Evolutionary conservation across 2,329 filamentous ascomycete species (phyloP).

Genomic region (Diaporthe aspalathi): DNA sequence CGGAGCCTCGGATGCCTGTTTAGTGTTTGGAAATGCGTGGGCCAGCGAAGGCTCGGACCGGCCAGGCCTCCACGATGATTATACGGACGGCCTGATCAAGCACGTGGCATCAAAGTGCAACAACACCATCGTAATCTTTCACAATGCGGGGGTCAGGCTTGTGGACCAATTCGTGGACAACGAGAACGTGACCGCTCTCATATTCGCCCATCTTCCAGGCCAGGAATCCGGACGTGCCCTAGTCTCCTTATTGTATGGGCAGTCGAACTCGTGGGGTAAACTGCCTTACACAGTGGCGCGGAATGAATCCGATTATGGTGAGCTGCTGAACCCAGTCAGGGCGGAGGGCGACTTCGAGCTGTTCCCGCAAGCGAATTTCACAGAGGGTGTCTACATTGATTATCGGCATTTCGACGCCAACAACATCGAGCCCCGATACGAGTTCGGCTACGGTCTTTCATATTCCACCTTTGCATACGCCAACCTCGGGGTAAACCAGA

Average conservation of each 20-base stretch:
- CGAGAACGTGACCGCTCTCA: slow-evolving; percentile 71
- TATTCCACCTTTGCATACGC: slow-evolving; percentile 66
- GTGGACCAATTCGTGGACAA: slow-evolving; percentile 73
- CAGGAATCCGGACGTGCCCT: slow-evolving; percentile 70
- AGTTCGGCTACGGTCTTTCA: slow-evolving; percentile 67
- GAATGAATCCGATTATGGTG: slow-evolving; percentile 66
- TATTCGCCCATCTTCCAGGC: slow-evolving; percentile 74
- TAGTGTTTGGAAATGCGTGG: slow-evolving; percentile 75
- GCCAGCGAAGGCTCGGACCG: slow-evolving; percentile 79
- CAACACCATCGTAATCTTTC: slow-evolving; percentile 73
- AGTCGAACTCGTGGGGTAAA: slow-evolving; percentile 66
- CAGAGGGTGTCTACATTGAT: slow-evolving; percentile 64
- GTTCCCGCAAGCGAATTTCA: slow-evolving; percentile 64
- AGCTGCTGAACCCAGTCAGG: slow-evolving; percentile 52
- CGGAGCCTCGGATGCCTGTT: slow-evolving; percentile 69
- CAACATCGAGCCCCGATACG: slow-evolving; percentile 62
- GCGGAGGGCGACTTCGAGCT: slow-evolving; percentile 63
- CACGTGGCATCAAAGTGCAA: slow-evolving; percentile 69
- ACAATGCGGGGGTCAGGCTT: slow-evolving; percentile 71
- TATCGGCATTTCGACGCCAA: slow-evolving; percentile 65
- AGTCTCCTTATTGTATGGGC: slow-evolving; percentile 68
- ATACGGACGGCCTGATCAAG: slow-evolving; percentile 67
- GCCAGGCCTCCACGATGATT: slow-evolving; percentile 72
- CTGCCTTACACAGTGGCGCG: slow-evolving; percentile 72
- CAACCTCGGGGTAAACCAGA: slow-evolving; percentile 52